Percentiles rank a stretch among this genome's conserved stretches.
Conservation (phyloP, 495 filamentous ascomycete genomes). For the Hyphodiscus hymeniophilus region DNA sequence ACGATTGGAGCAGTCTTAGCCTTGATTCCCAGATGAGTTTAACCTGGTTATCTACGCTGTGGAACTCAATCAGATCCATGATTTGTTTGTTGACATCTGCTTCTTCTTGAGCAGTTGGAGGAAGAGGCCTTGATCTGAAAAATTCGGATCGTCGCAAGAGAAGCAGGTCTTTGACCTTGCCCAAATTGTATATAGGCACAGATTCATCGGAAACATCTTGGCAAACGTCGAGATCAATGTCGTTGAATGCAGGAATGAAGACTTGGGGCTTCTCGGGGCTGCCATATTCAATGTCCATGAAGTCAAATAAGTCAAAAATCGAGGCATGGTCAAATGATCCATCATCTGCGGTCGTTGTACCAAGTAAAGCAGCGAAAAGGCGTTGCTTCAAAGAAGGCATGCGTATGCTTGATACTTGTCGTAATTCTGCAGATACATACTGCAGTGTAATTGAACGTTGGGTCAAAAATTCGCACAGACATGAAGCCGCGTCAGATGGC, state of each 20-base stretch:
- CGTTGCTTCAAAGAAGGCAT: slow-evolving; percentile 67
- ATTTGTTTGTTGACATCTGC: slow-evolving; percentile 51
- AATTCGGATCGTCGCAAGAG: slow-evolving; percentile 47
- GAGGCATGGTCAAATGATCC: slow-evolving; percentile 56
- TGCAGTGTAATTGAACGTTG: slow-evolving; percentile 68
- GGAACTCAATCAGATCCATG: slow-evolving; percentile 42
- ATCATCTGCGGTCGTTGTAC: slow-evolving; percentile 55
- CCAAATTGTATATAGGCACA: slow-evolving; percentile 45
- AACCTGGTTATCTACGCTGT: slow-evolving; percentile 56
- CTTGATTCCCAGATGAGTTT: slow-evolving; percentile 49
- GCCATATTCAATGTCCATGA: slow-evolving; percentile 62
- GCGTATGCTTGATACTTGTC: slow-evolving; percentile 58
- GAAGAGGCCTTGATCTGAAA: slow-evolving; percentile 37
- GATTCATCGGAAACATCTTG: slow-evolving; percentile 40
- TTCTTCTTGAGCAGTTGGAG: slow-evolving; percentile 47
- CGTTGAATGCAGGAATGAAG: slow-evolving; percentile 46
- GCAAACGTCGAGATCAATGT: slow-evolving; percentile 55
- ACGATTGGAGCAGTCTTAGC: slow-evolving; percentile 60
- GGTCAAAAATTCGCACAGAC: slow-evolving; percentile 52
- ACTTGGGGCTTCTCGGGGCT: slow-evolving; percentile 36
- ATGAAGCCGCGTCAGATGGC: slow-evolving; percentile 12
- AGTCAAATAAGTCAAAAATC: slow-evolving; percentile 91
- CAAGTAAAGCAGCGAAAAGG: slow-evolving; percentile 73
- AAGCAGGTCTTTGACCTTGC: slow-evolving; percentile 56
- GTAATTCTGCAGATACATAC: slow-evolving; percentile 77